These are phyloP conservation scores for Mucor velutinosus DNA, from an alignment of 371 early-diverging fungal species.

Conservation along the genomic window DNA sequence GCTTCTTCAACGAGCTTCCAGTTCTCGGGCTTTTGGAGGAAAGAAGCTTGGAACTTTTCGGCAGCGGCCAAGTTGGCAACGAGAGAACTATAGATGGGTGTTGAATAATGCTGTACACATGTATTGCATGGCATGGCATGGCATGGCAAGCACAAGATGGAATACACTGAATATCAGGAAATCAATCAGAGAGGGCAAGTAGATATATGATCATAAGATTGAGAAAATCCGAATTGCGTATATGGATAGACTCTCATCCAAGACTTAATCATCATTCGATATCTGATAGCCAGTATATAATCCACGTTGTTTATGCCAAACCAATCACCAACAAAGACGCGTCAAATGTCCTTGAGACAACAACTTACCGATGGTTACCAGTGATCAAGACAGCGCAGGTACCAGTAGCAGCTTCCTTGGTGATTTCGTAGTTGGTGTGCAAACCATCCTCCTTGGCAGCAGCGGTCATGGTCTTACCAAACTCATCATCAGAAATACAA, in stretches of 20 bases:
- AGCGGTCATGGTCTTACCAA: constrained; percentile 67
- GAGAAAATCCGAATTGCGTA: constrained; percentile 6
- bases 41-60: constrained; percentile 80
- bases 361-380: constrained; percentile 76
- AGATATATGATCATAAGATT: constrained; percentile 5
- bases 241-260: constrained; percentile 8
- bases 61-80: constrained; percentile 94
- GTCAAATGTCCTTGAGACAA: not conserved
- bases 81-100: constrained; percentile 60
- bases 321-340: not conserved
- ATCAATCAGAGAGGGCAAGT: constrained; percentile 7
- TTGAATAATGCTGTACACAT: not conserved
- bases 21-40: constrained; percentile 75
- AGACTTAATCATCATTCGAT: constrained; percentile 9
- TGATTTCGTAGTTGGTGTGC: constrained; percentile 78
- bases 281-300: not conserved
- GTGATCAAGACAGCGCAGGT: constrained; percentile 94
- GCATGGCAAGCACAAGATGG: not conserved
- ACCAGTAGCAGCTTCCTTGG: constrained; percentile 81
- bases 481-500: constrained; percentile 86
- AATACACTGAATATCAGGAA: not conserved
- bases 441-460: constrained; percentile 89
- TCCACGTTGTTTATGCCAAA: not conserved
- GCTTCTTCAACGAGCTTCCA: constrained; percentile 89
- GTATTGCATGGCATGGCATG: not conserved